Base-by-base conservation (phyloP, 1,284 basidiomycete species). In the Pseudozyma thailandica region DNA sequence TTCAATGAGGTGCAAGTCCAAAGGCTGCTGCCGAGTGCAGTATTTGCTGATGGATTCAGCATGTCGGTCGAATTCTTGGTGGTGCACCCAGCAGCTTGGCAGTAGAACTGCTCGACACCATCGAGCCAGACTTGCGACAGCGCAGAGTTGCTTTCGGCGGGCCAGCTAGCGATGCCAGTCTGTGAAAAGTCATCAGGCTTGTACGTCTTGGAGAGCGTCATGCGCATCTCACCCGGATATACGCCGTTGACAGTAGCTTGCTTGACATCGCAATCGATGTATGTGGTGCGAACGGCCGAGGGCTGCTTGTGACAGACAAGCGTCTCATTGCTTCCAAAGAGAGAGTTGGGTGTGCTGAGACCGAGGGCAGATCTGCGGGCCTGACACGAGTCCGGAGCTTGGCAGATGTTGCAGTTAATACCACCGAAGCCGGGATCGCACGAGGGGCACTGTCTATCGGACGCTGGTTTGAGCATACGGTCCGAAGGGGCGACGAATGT, bases 61-160 rank as follows among this genome's bases (percentile, higher is more conserved):
- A 56, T 64, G 2, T 47, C 35, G 12, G 70, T 74, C 12, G 63
- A 60, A 42, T 79, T 79, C 9, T 21, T 26, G 23, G 60, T 50
- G 20, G 62, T 33, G 53, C 77, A 79, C 2, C 55, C 61, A 12
- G 43, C 42, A 16, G 77, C 70, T 48, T 79, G 77, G 49, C 77
- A 79, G 62, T 78, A 77, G 57, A 75, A 79, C 39, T 75, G 76
- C 50, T 76, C 62, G 12, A 72, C 58, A 21, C 77, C 77, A 27
- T 77, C 58, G 8, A 76, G 50, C 68, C 71, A 79, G 27, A 79
- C 58, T 23, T 64, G 63, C 5, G 73, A 70, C n/a, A 74, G 61
- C 3, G 74, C 68, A 1, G 75, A 65, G 50, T 59, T 66, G 52
- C 54, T 54, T 30, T 63, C 39, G 3, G 50, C 53, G n/a, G 57